Evolutionary conservation across 2,329 filamentous ascomycete species (phyloP), one percentile per base, ranked within the genome.

Genomic region (Cordyceps cateniannulata): DNA sequence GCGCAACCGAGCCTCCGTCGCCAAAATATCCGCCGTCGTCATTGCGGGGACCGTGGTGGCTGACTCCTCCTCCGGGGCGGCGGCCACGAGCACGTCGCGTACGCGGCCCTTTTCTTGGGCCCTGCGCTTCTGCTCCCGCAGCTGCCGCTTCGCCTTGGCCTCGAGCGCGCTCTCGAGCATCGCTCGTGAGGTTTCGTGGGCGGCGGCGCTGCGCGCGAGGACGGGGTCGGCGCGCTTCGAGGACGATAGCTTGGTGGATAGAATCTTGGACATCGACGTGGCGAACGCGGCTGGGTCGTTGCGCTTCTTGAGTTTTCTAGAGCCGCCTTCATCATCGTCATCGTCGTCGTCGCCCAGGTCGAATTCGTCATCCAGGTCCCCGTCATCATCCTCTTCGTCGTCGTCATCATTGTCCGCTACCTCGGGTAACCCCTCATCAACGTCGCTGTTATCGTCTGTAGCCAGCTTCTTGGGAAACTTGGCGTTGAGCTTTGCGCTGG

Each of bases 281-380:
- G 93, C 91, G 73, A 99, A 98, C 57, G 91, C 92, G 65, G 83
- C 80, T 3, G 95, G 93, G 74, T 99, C 93, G 76, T 96, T 96
- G 70, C 93, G 88, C 77, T 98, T 98, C 69, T 85, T 89, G 42
- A 70, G 70, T 64, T 76, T 75, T 51, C 66, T 71, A 14, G 68
- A 72, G 44, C 75, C 75, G 22, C 78, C 76, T 14, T 74, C 69
- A 27, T 70, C 68, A 22, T 70, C 63, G 45, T 68, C 65, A n/a
- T 55, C 69, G 27, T 70, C 68, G 22, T 70, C 63, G 44, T 68
- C 65, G n/a, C 52, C 70, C 62, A 72, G 69, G 54, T 74, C 69
- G 56, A 70, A 72, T 47, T 71, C 69, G 44, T 70, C 69, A 16
- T 69, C 69, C 6, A 71, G 73, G 58, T 74, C 75, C 24, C 76